These are phyloP conservation scores for Chaetomium fimeti DNA, from an alignment of 495 filamentous ascomycete species.

Conservation along the genomic window DNA sequence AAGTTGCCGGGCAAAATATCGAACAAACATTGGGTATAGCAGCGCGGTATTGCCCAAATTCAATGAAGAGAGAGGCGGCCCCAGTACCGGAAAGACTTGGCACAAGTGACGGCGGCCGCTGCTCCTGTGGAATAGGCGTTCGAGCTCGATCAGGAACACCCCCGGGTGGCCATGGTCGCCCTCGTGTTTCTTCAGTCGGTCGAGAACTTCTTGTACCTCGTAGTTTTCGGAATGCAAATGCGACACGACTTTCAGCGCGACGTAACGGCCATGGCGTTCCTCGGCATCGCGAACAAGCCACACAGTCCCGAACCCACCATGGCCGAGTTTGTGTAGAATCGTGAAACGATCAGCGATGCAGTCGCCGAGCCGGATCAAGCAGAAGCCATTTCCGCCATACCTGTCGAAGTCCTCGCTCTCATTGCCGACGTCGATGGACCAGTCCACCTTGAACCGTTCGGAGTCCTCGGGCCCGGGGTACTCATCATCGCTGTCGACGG, in stretches of 20 bases:
- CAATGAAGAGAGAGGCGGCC: conserved; percentile 9
- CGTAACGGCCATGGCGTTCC: conserved; percentile 13
- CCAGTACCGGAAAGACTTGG: conserved; percentile 9
- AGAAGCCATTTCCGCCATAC: conserved; percentile 4
- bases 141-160: conserved; percentile 7
- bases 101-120: conserved; percentile 9
- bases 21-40: conserved; percentile 4
- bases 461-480: too few relatives aligned
- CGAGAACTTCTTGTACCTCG: neutral
- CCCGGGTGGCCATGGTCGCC: conserved; percentile 1
- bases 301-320: conserved; percentile 12
- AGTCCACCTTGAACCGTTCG: too few relatives aligned
- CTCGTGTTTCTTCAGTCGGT: neutral
- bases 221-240: conserved; percentile 1
- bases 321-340: conserved; percentile 19
- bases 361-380: conserved; percentile 20
- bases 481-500: too few relatives aligned
- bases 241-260: conserved; percentile 14
- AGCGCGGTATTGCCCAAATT: neutral
- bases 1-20: conserved; percentile 4
- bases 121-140: conserved; percentile 12
- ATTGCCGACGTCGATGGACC: neutral
- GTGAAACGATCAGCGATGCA: conserved; percentile 21
- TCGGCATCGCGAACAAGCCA: conserved; percentile 10
- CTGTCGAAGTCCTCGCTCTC: neutral